Base-by-base conservation (phyloP, 768 basidiomycete genomes). In the Boletus rubropictus region DNA sequence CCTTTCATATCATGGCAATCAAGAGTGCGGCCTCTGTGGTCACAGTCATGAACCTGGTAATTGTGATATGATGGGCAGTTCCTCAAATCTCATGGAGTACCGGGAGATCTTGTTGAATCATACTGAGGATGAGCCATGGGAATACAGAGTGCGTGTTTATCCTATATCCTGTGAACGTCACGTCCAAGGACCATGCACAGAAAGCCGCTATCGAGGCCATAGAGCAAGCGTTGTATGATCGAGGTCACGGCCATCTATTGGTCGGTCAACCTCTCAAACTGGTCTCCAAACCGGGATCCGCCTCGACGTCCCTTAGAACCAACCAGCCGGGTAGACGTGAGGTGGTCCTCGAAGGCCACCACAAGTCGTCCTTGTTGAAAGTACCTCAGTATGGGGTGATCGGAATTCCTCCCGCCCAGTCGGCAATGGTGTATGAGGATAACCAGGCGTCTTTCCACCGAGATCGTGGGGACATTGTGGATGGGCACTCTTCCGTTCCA, bases 61-160 rank as follows among this genome's bases (percentile, higher is more conserved):
- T 9, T 90, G 88, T 58, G 59, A 59, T 20, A 86, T 90, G 87
- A 79, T 77, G 7, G 74, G 81, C 20, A 72, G 68, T 41, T 79
- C 84, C 15, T 74, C 79, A 46, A 79, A 87, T 59, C 70, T 90
- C 18, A 76, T 78, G 11, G 80, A 86, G 55, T 89, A 80, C 57
- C 78, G 87, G 36, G 71, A 75, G 38, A 81, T 87, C 68, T 64
- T 89, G 31, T 64, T 89, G 51, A 63, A 76, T 24, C 73, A 84
- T 51, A 71, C 75, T n/a, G 74, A 77, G 14, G 80, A 82, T 54
- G 88, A 90, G 53, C 71, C 84, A 36, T 73, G 77, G 57, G 80
- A 84, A 60, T 72, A 75, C 31, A 71, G 86, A 56, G 87, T 86
- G 64, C 20, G 62, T 55, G 70, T 67, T 21, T 3, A 47, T 17